Conservation (phyloP, 192 early-diverging fungal species). For the Coemansia umbellata region DNA sequence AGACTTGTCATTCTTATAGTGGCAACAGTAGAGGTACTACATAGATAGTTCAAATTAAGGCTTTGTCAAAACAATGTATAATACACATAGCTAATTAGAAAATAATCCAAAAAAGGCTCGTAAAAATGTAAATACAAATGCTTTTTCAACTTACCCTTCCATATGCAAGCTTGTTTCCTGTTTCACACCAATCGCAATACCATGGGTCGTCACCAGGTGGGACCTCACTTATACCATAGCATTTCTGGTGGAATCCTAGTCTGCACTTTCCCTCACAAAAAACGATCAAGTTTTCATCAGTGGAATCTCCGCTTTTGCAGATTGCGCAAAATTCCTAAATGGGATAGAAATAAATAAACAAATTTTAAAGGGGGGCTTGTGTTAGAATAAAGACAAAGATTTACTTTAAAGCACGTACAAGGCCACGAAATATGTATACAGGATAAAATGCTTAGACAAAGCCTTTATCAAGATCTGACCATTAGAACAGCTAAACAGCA, state of each 20-base stretch:
- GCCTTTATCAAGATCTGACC: no score
- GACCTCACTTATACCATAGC: slow-evolving; percentile 36
- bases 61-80: neutral
- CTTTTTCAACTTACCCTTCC: slow-evolving; percentile 22
- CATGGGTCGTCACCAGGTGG: slow-evolving; percentile 49
- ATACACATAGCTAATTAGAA: neutral
- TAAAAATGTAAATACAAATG: neutral
- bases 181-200: slow-evolving; percentile 42
- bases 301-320: slow-evolving; percentile 30
- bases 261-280: slow-evolving; percentile 47
- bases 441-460: no score
- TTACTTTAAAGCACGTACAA: no score
- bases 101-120: neutral
- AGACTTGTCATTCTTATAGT: slow-evolving; percentile 41
- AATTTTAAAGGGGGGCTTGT: neutral
- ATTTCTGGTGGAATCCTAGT: slow-evolving; percentile 31
- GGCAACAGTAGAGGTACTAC: slow-evolving; percentile 47
- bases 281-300: slow-evolving; percentile 34
- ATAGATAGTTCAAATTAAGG: neutral
- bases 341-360: neutral
- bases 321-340: slow-evolving; percentile 46
- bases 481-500: no score
- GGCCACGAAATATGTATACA: no score
- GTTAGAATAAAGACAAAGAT: neutral
- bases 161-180: slow-evolving; percentile 10